Conservation (phyloP, 2,329 filamentous ascomycete species). For the Colletotrichum cuscutae region DNA sequence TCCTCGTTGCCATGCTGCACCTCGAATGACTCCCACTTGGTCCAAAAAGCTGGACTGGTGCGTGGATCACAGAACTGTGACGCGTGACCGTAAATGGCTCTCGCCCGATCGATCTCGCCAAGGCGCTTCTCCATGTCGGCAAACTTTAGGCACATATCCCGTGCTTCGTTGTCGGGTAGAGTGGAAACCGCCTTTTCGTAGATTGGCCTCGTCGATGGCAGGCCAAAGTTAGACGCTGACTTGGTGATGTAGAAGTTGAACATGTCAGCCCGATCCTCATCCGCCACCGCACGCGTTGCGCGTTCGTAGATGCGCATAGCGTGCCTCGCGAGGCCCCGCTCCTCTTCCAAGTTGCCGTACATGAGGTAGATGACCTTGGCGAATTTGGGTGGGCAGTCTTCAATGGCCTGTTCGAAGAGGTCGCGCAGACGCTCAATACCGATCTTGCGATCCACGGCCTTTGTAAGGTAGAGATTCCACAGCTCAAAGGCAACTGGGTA, state of each 20-base stretch:
- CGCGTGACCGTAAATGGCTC: slow-evolving; percentile 95
- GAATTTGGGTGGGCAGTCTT: slow-evolving; percentile 94
- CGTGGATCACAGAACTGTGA: slow-evolving; percentile 97
- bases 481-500: slow-evolving; percentile 98
- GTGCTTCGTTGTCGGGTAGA: slow-evolving; percentile 91
- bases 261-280: slow-evolving; percentile 96
- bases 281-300: slow-evolving; percentile 91
- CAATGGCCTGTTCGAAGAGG: slow-evolving; percentile 95
- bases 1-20: slow-evolving; percentile 99
- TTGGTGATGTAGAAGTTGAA: slow-evolving; percentile 99
- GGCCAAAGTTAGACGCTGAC: slow-evolving; percentile 95
- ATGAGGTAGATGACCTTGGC: slow-evolving; percentile 96
- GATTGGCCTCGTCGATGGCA: slow-evolving; percentile 93
- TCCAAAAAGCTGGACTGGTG: slow-evolving; percentile 91
- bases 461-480: slow-evolving; percentile 98
- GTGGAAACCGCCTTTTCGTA: slow-evolving; percentile 96
- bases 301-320: slow-evolving; percentile 99
- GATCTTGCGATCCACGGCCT: slow-evolving; percentile 96
- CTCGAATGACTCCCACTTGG: slow-evolving; percentile 97
- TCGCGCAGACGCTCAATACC: slow-evolving; percentile 94
- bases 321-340: slow-evolving; percentile 91
- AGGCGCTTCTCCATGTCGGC: slow-evolving; percentile 94
- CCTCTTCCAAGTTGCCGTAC: slow-evolving; percentile 98
- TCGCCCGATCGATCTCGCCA: slow-evolving; percentile 92
- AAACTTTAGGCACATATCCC: slow-evolving; percentile 99